A percentile compares a stretch with the other conserved stretches of the same genome.
These are phyloP conservation scores for Acacia melanoxylon DNA, from an alignment of 306 rosid genomes.

Conservation along the genomic window DNA sequence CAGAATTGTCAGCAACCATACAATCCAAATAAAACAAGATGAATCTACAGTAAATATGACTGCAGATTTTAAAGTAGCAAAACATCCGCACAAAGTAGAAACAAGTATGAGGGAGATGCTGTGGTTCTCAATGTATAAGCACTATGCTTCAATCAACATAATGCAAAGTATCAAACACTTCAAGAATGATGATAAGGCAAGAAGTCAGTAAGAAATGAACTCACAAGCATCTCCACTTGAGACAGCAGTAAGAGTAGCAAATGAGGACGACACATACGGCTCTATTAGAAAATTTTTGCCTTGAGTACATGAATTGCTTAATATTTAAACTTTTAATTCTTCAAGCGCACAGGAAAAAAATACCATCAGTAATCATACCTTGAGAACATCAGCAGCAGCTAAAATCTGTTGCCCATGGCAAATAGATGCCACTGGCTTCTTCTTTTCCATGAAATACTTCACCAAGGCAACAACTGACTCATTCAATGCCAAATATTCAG, in stretches of 20 bases:
- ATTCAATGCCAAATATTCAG: constrained; percentile 31
- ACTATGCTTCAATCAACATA: not conserved
- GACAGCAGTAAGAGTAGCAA: not conserved
- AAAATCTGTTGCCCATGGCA: constrained; percentile 63
- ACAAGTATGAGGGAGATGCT: not conserved
- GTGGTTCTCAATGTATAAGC: not conserved
- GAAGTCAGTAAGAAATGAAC: not conserved
- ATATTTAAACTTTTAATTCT: not conserved
- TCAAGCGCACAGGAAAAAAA: not conserved
- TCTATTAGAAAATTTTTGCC: not conserved
- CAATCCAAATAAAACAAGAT: not conserved
- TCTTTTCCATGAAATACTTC: constrained; percentile 31
- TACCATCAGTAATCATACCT: constrained; percentile 38
- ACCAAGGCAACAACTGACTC: constrained; percentile 30
- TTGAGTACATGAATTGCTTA: not conserved
- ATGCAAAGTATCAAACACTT: not conserved
- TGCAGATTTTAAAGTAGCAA: not conserved
- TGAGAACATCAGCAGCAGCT: constrained; percentile 65
- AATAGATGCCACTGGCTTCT: constrained; percentile 34
- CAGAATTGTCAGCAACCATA: not conserved
- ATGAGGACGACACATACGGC: not conserved
- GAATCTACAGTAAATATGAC: not conserved
- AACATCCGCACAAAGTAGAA: not conserved
- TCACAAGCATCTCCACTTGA: not conserved
- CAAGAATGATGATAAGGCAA: not conserved